These are phyloP conservation scores for Lyophyllum shimeji DNA, from an alignment of 768 basidiomycete genomes.

Conservation along the genomic window DNA sequence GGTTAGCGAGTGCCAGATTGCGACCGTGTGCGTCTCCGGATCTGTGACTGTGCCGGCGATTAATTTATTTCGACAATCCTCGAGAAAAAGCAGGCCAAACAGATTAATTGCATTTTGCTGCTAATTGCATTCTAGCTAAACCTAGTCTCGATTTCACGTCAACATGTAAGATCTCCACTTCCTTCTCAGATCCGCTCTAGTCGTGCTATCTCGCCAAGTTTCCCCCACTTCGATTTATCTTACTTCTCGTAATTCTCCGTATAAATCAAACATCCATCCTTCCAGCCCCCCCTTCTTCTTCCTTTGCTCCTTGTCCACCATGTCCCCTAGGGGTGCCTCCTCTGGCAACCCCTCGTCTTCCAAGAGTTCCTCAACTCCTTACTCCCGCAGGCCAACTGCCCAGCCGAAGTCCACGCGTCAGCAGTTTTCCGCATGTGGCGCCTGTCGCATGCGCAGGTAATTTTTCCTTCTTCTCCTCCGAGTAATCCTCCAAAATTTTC, in stretches of 20 bases:
- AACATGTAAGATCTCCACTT: conserved; percentile 38
- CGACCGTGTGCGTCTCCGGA: conserved; percentile 18
- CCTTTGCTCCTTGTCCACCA: conserved; percentile 27
- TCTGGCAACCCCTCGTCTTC: conserved; percentile 36
- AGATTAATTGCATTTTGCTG: conserved; percentile 14
- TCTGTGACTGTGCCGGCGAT: conserved; percentile 31
- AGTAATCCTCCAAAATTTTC: conserved; percentile 6
- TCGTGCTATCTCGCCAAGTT: conserved; percentile 34
- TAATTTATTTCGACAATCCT: conserved; percentile 25
- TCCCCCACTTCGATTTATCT: conserved; percentile 28
- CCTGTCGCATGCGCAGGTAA: conserved; percentile 86
- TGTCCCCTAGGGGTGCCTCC: conserved; percentile 57
- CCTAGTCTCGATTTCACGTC: conserved; percentile 17
- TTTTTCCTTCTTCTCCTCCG: conserved; percentile 10
- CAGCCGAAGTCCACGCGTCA: conserved; percentile 76
- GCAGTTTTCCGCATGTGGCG: conserved; percentile 93
- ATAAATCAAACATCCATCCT: conserved; percentile 30
- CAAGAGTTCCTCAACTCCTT: conserved; percentile 35
- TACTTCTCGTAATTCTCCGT: conserved; percentile 29
- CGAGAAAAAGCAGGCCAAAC: conserved; percentile 29
- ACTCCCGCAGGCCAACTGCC: conserved; percentile 51
- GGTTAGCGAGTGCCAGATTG: no score
- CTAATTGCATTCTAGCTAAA: conserved; percentile 4
- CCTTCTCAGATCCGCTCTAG: conserved; percentile 40
- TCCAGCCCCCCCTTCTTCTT: conserved; percentile 22